Percentiles rank a stretch among this genome's conserved stretches.
phyloP scores from a whole-genome alignment of 148 eudicot genomes.

The Pharnaceum exiguum region DNA sequence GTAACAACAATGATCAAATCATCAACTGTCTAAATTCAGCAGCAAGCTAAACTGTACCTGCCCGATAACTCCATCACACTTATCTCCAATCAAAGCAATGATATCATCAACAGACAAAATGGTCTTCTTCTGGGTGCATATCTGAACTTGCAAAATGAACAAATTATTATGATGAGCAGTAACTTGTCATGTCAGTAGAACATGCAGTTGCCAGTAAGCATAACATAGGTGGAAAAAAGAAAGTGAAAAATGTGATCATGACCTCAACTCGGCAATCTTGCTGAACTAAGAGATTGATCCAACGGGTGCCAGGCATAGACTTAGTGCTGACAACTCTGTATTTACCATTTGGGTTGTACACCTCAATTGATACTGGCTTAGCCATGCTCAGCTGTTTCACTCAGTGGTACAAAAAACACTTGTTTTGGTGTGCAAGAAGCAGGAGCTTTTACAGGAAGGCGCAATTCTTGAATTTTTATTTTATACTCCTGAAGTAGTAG shows the following conservation, averaged over 20 bases:
- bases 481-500: conserved; percentile 8
- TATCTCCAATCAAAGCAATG: conserved; percentile 77
- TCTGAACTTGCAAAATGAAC: conserved; percentile 30
- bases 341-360: conserved; percentile 90
- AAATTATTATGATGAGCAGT: neutral
- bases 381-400: conserved; percentile 41
- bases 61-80: conserved; percentile 97
- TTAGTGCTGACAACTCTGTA: conserved; percentile 96
- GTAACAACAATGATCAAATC: neutral
- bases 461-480: neutral
- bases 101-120: conserved; percentile 94
- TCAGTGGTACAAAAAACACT: conserved; percentile 12
- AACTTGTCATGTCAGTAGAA: neutral
- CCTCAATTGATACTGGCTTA: conserved; percentile 80
- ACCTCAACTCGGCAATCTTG: conserved; percentile 96
- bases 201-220: neutral
- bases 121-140: conserved; percentile 90
- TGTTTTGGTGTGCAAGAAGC: conserved; percentile 7
- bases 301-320: conserved; percentile 94
- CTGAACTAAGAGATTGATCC: conserved; percentile 83
- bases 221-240: neutral
- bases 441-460: neutral
- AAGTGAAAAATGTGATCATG: neutral
- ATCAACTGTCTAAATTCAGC: neutral
- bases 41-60: conserved; percentile 41